Conservation (phyloP, 805 yeast genomes). For the Lachancea kluyveri region DNA sequence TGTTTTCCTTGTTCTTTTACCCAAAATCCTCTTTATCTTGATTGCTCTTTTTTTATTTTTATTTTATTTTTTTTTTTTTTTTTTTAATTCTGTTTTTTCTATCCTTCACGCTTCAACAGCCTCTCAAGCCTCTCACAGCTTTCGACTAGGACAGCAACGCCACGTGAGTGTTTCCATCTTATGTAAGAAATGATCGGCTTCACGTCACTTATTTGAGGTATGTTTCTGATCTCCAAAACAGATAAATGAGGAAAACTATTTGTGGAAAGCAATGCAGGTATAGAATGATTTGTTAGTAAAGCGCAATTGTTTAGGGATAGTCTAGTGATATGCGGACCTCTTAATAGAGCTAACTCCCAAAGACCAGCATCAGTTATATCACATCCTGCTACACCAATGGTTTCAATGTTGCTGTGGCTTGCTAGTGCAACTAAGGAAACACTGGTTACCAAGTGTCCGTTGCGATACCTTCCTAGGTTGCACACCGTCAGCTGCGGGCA, state of each 20-base stretch:
- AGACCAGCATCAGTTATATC: conserved; percentile 66
- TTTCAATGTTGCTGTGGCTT: conserved; percentile 49
- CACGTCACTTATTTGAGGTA: conserved; percentile 50
- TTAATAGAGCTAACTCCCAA: conserved; percentile 67
- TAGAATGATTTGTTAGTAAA: conserved; percentile 47
- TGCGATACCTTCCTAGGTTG: conserved; percentile 74
- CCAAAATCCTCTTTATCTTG: too few relatives aligned
- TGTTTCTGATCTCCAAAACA: conserved; percentile 74
- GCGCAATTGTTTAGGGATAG: conserved; percentile 73
- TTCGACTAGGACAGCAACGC: conserved; percentile 60
- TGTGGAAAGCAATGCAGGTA: conserved; percentile 40
- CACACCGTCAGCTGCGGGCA: conserved; percentile 54
- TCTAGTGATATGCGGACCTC: conserved; percentile 49
- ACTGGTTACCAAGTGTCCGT: conserved; percentile 66
- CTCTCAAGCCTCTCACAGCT: conserved; percentile 66
- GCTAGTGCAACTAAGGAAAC: conserved; percentile 54
- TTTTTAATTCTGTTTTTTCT: too few relatives aligned
- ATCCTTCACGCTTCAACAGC: conserved; percentile 55
- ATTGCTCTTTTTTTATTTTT: too few relatives aligned
- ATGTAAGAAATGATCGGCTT: conserved; percentile 63
- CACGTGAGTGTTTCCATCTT: conserved; percentile 39
- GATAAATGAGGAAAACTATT: conserved; percentile 53
- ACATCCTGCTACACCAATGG: conserved; percentile 89
- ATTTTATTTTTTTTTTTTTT: too few relatives aligned
- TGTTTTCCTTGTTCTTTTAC: too few relatives aligned